Evolutionary conservation across 176 grass and related monocot species (phyloP).

Genomic region (Carex kokanica): DNA sequence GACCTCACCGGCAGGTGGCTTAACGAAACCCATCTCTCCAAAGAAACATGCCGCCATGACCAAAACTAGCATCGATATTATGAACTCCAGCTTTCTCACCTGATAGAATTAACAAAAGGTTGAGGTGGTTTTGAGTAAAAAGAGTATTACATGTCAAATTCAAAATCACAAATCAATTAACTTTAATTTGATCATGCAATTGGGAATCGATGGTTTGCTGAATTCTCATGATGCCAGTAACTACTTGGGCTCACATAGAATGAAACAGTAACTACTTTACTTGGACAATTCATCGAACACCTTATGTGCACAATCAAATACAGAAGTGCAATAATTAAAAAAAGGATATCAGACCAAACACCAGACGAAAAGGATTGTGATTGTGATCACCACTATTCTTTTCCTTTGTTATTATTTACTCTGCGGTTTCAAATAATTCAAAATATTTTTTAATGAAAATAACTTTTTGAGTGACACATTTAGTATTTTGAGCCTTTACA

Average conservation of each 20-base stretch:
- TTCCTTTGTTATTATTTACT: too few species aligned
- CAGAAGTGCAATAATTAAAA: neutral
- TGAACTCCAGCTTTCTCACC: slow-evolving; percentile 66
- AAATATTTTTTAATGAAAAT: too few species aligned
- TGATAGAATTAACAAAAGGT: neutral
- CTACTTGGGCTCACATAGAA: too few species aligned
- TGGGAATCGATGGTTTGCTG: too few species aligned
- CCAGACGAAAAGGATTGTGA: neutral
- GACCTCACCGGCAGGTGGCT: slow-evolving; percentile 64
- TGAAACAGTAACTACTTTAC: neutral
- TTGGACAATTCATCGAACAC: neutral
- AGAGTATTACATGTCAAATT: neutral
- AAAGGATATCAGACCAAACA: neutral
- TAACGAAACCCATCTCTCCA: slow-evolving; percentile 66
- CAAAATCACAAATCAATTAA: too few species aligned
- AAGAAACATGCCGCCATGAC: slow-evolving; percentile 84
- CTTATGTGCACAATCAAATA: neutral
- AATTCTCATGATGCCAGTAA: too few species aligned
- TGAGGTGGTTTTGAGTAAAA: neutral
- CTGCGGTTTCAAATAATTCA: too few species aligned
- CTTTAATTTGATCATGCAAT: too few species aligned
- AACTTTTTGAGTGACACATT: too few species aligned
- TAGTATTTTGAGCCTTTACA: too few species aligned
- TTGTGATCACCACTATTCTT: too few species aligned
- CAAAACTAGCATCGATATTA: slow-evolving; percentile 54